phyloP scores from a whole-genome alignment of 352 stramenopile species.

The Achlya hypogyna region DNA sequence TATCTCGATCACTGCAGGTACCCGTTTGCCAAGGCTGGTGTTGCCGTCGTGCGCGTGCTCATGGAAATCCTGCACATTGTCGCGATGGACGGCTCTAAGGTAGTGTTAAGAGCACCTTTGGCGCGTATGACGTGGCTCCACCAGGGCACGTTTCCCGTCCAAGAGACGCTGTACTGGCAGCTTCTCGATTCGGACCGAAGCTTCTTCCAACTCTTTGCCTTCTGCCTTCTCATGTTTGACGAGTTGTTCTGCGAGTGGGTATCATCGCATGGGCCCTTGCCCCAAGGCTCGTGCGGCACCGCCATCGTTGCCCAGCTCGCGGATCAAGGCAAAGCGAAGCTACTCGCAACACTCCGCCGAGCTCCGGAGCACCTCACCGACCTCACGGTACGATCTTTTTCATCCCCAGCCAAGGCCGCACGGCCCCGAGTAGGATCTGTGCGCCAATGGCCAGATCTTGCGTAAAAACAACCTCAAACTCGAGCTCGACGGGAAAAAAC shows the following conservation, averaged over 20 bases:
- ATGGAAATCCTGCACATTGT: conserved; percentile 43
- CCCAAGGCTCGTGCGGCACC: conserved; percentile 31
- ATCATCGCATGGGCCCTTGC: conserved; percentile 6
- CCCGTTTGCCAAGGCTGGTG: conserved; percentile 48
- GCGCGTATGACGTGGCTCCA: not conserved
- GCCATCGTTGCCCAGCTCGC: conserved; percentile 38
- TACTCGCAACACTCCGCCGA: conserved; percentile 32
- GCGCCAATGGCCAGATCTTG: conserved; percentile 10
- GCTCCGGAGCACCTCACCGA: conserved; percentile 27
- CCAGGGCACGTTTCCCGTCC: conserved; percentile 39
- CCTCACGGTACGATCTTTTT: not conserved
- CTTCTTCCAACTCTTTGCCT: conserved; percentile 50
- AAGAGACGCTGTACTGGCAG: conserved; percentile 50
- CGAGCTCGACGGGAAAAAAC: not conserved
- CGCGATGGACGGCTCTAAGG: conserved; percentile 24
- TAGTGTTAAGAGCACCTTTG: not conserved
- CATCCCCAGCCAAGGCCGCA: too few relatives aligned
- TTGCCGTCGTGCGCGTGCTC: conserved; percentile 39
- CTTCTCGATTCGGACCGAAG: conserved; percentile 37
- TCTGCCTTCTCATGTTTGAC: conserved; percentile 56
- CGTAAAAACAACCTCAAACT: conserved; percentile 5
- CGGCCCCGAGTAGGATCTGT: conserved; percentile 13
- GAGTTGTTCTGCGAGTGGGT: conserved; percentile 56
- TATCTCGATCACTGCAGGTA: conserved; percentile 25
- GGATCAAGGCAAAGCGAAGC: conserved; percentile 30